These are phyloP conservation scores for Phytophthora fragariaefolia DNA, from an alignment of 352 stramenopile species.

Conservation along the genomic window DNA sequence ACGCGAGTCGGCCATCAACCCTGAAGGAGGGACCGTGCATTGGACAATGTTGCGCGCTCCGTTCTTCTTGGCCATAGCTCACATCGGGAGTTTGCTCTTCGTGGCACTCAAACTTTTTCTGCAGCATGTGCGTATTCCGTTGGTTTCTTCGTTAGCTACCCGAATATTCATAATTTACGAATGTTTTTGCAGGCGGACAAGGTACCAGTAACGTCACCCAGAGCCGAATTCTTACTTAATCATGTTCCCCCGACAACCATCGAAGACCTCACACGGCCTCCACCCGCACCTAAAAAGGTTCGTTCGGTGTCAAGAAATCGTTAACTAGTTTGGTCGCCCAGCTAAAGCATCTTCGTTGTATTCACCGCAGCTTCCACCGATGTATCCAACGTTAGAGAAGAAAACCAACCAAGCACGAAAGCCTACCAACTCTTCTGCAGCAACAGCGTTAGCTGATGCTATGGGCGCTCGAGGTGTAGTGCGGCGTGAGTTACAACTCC, in stretches of 20 bases:
- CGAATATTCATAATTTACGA: no score
- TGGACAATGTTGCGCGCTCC: slow-evolving; percentile 72
- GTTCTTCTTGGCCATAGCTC: slow-evolving; percentile 65
- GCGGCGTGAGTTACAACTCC: slow-evolving; percentile 25
- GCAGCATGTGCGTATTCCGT: slow-evolving; percentile 54
- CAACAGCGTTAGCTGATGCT: slow-evolving; percentile 28
- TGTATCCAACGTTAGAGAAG: slow-evolving; percentile 23
- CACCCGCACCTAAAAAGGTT: slow-evolving; percentile 39
- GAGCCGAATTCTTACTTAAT: slow-evolving; percentile 8
- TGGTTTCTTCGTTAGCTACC: background rate
- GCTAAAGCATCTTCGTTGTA: background rate
- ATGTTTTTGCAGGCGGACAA: slow-evolving; percentile 42
- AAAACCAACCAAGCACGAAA: slow-evolving; percentile 36
- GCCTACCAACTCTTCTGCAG: slow-evolving; percentile 27
- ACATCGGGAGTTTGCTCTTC: slow-evolving; percentile 69
- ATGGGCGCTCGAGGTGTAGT: slow-evolving; percentile 25
- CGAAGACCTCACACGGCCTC: slow-evolving; percentile 50
- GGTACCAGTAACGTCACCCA: background rate
- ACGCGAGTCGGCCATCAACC: slow-evolving; percentile 77
- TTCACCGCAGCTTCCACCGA: slow-evolving; percentile 18
- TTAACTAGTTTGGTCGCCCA: background rate
- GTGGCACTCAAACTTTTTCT: slow-evolving; percentile 79
- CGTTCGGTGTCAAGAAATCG: background rate
- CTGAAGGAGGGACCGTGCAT: slow-evolving; percentile 76
- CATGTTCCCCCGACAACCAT: slow-evolving; percentile 22